Evolutionary conservation across 1,284 basidiomycete species (phyloP).

Genomic region (Xerocomus alliaceus): DNA sequence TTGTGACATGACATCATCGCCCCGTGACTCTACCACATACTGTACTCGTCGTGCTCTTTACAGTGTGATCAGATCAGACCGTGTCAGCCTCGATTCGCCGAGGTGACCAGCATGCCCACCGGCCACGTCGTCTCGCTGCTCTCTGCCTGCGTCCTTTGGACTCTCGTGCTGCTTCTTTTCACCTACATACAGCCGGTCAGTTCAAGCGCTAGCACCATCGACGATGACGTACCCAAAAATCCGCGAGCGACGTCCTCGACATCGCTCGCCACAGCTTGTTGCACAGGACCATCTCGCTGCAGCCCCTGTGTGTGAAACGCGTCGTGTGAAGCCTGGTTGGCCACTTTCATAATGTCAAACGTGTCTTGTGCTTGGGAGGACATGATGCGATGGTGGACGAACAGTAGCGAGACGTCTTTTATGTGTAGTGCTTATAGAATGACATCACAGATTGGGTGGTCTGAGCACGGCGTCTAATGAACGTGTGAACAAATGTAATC

Average conservation of each 20-base stretch:
- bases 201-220: background rate
- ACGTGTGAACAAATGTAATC: no score
- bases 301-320: background rate
- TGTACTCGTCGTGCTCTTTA: background rate
- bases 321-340: background rate
- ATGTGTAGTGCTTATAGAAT: background rate
- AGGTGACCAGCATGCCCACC: background rate
- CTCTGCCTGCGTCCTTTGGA: no score
- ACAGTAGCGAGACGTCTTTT: background rate
- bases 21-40: no score
- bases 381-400: background rate
- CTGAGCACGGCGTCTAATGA: slow-evolving; percentile 3
- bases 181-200: background rate
- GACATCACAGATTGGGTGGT: background rate
- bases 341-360: background rate
- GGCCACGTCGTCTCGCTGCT: background rate
- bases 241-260: background rate
- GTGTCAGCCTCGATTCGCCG: no score
- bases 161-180: background rate
- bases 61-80: slow-evolving; percentile 1
- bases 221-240: background rate
- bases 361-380: background rate
- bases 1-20: slow-evolving; percentile 15
- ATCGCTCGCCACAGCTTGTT: background rate
- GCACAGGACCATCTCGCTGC: background rate